These are phyloP conservation scores for Lentinula edodes DNA, from an alignment of 768 basidiomycete species.

Conservation along the genomic window DNA sequence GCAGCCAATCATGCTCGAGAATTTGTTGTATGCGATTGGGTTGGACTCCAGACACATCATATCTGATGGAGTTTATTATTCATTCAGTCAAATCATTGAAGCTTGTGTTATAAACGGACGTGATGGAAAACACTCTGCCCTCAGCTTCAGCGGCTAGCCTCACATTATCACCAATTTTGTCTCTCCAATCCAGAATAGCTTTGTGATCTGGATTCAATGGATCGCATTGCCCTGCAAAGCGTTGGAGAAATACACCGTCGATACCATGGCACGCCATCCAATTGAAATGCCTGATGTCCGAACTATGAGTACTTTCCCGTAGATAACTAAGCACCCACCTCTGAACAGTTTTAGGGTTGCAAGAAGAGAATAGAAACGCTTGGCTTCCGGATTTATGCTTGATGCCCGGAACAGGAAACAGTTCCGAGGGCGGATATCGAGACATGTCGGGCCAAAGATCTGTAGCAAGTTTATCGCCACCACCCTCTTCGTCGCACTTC, in stretches of 20 bases:
- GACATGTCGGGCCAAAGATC: constrained; percentile 82
- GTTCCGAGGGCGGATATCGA: constrained; percentile 61
- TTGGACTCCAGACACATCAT: constrained; percentile 74
- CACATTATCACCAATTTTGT: constrained; percentile 72
- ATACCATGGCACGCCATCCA: constrained; percentile 84
- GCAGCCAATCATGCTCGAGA: constrained; percentile 68
- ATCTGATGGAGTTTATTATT: constrained; percentile 39
- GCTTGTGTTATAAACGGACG: constrained; percentile 41
- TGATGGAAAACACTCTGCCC: constrained; percentile 78
- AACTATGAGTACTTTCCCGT: neutral
- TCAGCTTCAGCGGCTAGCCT: constrained; percentile 74
- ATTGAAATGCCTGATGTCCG: constrained; percentile 50
- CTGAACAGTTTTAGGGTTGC: constrained; percentile 68
- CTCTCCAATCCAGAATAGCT: constrained; percentile 55
- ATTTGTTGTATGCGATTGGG: constrained; percentile 62
- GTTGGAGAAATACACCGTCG: constrained; percentile 78
- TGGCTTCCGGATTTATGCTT: constrained; percentile 50
- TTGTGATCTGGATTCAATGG: constrained; percentile 20
- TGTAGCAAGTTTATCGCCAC: constrained; percentile 65
- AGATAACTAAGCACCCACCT: constrained; percentile 26
- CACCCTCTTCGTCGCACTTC: constrained; percentile 11
- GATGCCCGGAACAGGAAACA: constrained; percentile 66
- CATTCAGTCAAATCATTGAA: neutral
- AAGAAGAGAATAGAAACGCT: constrained; percentile 71
- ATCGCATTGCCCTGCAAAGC: constrained; percentile 69